Evolutionary conservation across 169 alveolate species (phyloP).

Genomic region (Plasmodium malariae): DNA sequence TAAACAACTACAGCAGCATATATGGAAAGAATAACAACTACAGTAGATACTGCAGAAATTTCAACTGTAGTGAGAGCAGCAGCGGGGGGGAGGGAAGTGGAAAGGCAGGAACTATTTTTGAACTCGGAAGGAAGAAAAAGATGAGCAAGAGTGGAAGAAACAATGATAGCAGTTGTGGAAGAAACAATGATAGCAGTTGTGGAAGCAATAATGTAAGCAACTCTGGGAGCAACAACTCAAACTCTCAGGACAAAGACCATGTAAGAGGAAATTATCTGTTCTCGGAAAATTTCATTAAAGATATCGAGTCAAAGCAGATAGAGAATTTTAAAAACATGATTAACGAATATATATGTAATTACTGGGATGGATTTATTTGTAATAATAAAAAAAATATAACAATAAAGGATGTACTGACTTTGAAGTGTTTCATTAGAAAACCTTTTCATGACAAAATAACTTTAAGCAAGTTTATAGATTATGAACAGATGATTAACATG

Average conservation of each 20-base stretch:
- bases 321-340: conserved; percentile 46
- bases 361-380: conserved; percentile 83
- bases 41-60: no score
- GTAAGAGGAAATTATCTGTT: neutral
- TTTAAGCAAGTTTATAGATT: conserved; percentile 67
- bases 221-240: neutral
- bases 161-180: no score
- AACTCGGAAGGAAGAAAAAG: no score
- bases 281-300: neutral
- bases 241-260: neutral
- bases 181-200: no score
- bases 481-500: conserved; percentile 67
- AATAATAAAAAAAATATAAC: conserved; percentile 79
- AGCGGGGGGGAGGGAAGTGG: no score
- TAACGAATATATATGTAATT: conserved; percentile 79
- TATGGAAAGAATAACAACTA: no score
- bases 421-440: conserved; percentile 78
- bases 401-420: conserved; percentile 77
- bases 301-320: conserved; percentile 46
- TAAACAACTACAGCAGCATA: no score
- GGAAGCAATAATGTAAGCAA: no score
- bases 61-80: no score
- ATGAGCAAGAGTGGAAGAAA: no score
- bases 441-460: conserved; percentile 80
- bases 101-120: no score